A percentile compares a stretch with the other conserved stretches of the same genome.
Conservation (phyloP, 192 early-diverging fungal genomes). For the Rhizoclosmatium sp. region DNA sequence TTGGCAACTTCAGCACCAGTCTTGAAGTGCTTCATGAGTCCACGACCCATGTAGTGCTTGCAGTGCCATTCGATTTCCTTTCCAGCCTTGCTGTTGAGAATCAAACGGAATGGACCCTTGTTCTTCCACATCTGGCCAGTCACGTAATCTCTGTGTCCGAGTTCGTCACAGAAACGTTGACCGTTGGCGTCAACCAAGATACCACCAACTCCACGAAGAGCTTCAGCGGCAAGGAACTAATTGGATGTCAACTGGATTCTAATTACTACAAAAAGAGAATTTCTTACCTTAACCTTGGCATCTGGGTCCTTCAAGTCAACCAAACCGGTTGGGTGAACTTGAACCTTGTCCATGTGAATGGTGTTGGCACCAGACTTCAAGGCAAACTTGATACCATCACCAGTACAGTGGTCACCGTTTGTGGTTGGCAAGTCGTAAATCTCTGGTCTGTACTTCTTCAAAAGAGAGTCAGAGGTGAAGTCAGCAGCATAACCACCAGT, state of each 20-base stretch:
- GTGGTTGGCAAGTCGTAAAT: slow-evolving; percentile 79
- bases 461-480: slow-evolving; percentile 76
- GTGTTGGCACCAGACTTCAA: slow-evolving; percentile 80
- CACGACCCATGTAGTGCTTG: slow-evolving; percentile 89
- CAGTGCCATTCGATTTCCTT: slow-evolving; percentile 95
- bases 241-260: background rate
- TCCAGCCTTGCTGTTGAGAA: slow-evolving; percentile 83
- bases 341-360: slow-evolving; percentile 95
- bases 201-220: slow-evolving; percentile 93
- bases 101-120: slow-evolving; percentile 84
- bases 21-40: slow-evolving; percentile 85
- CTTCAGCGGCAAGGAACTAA: slow-evolving; percentile 91
- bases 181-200: slow-evolving; percentile 82
- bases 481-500: slow-evolving; percentile 97
- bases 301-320: slow-evolving; percentile 89
- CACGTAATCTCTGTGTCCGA: slow-evolving; percentile 93
- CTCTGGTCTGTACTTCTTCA: slow-evolving; percentile 80
- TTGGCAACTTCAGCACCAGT: slow-evolving; percentile 79
- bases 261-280: background rate
- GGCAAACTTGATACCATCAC: slow-evolving; percentile 93
- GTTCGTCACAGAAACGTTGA: slow-evolving; percentile 90
- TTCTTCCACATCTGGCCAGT: slow-evolving; percentile 87
- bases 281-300: slow-evolving; percentile 78
- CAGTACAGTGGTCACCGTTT: slow-evolving; percentile 94
- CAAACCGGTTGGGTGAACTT: slow-evolving; percentile 97